Conservation (phyloP, 192 early-diverging fungal species). For the Chytriomyces sp. region DNA sequence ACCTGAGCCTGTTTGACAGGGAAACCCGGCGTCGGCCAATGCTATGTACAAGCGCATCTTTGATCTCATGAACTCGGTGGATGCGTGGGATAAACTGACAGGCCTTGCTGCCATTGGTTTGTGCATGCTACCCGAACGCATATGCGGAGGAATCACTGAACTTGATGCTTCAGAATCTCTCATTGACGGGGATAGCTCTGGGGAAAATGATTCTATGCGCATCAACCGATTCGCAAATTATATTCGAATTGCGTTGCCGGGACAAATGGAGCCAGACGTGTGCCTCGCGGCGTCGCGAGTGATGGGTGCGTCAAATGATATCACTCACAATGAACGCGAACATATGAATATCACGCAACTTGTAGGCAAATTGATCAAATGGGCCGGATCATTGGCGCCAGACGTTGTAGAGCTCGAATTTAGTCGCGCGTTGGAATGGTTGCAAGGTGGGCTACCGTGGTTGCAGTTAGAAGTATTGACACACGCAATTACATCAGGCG, state of each 20-base stretch:
- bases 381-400: conserved; percentile 57
- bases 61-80: conserved; percentile 34
- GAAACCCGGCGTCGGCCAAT: conserved; percentile 15
- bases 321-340: too few species aligned
- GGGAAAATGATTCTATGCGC: conserved; percentile 31
- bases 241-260: conserved; percentile 61
- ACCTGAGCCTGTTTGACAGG: neutral
- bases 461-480: neutral
- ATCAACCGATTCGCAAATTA: conserved; percentile 70
- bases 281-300: conserved; percentile 64
- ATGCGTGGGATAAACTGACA: conserved; percentile 31
- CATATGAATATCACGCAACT: conserved; percentile 14
- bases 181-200: conserved; percentile 16
- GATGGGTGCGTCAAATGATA: conserved; percentile 56
- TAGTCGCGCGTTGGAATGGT: conserved; percentile 68
- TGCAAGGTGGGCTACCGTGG: conserved; percentile 43
- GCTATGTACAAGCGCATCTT: conserved; percentile 42
- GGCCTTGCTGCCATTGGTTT: conserved; percentile 39
- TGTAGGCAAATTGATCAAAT: conserved; percentile 55
- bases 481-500: conserved; percentile 12
- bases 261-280: conserved; percentile 54
- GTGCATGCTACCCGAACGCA: neutral
- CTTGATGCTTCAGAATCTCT: conserved; percentile 20
- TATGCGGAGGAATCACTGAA: neutral
- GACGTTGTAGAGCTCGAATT: conserved; percentile 71